Evolutionary conservation across 352 stramenopile species (phyloP), one percentile per base, ranked within the genome.

Genomic region (Phytophthora boehmeriae): DNA sequence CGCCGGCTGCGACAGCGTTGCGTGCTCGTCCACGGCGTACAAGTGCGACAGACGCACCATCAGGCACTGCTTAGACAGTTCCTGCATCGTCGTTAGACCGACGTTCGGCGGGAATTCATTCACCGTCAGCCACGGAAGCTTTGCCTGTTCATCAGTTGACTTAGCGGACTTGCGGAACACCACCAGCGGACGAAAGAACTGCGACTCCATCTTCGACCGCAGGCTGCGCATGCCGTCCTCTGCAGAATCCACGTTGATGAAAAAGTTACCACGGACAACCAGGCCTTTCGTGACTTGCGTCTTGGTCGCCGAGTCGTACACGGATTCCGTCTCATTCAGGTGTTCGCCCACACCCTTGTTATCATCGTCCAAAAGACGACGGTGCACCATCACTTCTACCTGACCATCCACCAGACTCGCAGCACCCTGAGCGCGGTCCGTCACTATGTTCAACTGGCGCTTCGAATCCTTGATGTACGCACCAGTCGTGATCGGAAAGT

Each of bases 331-430:
- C 62, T 98, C 92, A 59, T 97, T 98, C 23, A 98, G 65, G 35
- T 83, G 44, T 64, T 99, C 96, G 14, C 66, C 75, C 1, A 99
- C 97, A 22, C 97, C 97, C 55, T 97, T 90, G 43, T 72, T 55
- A 71, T 99, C 97, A 51, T 99, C 97, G 30, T 68, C 75, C 5
- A 98, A 70, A 8, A 98, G 68, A 17, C 97, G 88, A 28, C 97
- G 91, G 54, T 99, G 96, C 30, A 99, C 90, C 97, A 99, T 99
- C n/a, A 99, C 63, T 75, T 99, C 97, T n/a, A 99, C 35, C 28
- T 95, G 78, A 9, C 86, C 86, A 68, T 98, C 87, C 38, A 74
- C 63, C 10, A 99, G 70, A 58, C 94, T 98, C 23, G 88, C 83
- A 35, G 77, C 88, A 36, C 96, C 97, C 68, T 99, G 95, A 0